phyloP scores from a whole-genome alignment of 1,284 basidiomycete genomes.

The Sporisorium iseilematis-ciliati region DNA sequence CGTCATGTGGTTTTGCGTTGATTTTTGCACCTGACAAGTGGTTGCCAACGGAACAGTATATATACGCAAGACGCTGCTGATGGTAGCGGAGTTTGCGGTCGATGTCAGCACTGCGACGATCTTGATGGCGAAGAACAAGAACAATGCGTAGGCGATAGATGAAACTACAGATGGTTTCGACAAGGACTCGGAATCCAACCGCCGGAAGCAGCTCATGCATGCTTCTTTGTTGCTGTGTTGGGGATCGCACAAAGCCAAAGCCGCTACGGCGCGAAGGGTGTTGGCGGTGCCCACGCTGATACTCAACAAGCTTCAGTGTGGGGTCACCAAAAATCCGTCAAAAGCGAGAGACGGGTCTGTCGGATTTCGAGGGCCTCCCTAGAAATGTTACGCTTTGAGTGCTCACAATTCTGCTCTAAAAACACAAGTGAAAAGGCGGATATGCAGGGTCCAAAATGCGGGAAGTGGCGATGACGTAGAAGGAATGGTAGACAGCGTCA shows the following conservation, averaged over 20 bases:
- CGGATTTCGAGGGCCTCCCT: not conserved
- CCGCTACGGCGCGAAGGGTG: not conserved
- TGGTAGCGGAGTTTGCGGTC: constrained; percentile 4
- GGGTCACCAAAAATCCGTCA: constrained; percentile 1
- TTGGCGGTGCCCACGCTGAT: constrained; percentile 1
- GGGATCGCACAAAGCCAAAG: not conserved
- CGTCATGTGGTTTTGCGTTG: constrained; percentile 22
- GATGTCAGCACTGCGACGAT: not conserved
- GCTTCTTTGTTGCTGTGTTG: not conserved
- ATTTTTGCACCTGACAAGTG: not conserved
- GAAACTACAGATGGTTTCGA: not conserved
- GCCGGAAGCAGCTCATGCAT: not conserved
- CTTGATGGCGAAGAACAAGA: no score
- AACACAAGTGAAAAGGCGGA: not conserved
- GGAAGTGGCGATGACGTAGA: constrained; percentile 1
- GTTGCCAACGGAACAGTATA: not conserved
- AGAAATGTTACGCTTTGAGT: not conserved
- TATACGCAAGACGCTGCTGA: not conserved
- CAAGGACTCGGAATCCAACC: not conserved
- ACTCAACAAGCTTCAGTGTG: not conserved
- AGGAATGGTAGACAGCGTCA: not conserved
- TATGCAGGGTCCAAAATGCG: not conserved
- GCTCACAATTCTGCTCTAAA: not conserved
- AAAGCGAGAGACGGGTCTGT: not conserved
- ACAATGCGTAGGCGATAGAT: constrained; percentile 3